Conservation (phyloP, 306 rosid genomes). For the Acacia acuminata region DNA sequence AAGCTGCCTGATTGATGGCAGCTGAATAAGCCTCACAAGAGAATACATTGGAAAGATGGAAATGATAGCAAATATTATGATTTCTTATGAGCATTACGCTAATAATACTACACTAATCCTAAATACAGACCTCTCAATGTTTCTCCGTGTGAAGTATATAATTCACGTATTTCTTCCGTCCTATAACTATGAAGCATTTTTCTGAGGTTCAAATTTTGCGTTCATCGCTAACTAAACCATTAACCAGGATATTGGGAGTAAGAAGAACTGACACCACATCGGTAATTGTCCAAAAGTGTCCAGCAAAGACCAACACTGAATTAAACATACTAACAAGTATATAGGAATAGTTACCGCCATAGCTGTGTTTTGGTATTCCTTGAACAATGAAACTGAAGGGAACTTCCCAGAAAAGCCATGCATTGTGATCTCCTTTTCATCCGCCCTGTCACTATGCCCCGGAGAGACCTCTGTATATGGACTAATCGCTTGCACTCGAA, state of each 20-base stretch:
- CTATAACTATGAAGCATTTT: neutral
- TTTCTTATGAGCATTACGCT: neutral
- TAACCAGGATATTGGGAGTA: neutral
- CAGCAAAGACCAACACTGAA: neutral
- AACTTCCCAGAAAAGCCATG: constrained; percentile 76
- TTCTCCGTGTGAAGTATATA: neutral
- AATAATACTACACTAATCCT: neutral
- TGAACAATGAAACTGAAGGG: constrained; percentile 85
- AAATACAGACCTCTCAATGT: neutral
- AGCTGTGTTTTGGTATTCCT: constrained; percentile 92
- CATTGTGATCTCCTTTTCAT: constrained; percentile 40
- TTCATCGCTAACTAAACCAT: neutral
- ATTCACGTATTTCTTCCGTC: neutral
- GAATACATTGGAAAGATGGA: neutral
- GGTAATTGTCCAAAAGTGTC: neutral
- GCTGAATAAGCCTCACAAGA: neutral
- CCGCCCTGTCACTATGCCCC: constrained; percentile 32
- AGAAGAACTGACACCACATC: neutral
- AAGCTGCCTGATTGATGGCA: constrained; percentile 13
- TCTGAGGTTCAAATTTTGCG: neutral
- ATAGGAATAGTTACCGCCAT: constrained; percentile 64
- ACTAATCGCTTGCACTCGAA: constrained; percentile 37
- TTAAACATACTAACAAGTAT: neutral
- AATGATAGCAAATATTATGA: neutral
- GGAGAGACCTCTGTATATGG: constrained; percentile 51